Percentiles rank a stretch among this genome's conserved stretches.
These are phyloP conservation scores for Pseudogymnoascus sp. DNA, from an alignment of 2,329 filamentous ascomycete genomes.

Conservation along the genomic window DNA sequence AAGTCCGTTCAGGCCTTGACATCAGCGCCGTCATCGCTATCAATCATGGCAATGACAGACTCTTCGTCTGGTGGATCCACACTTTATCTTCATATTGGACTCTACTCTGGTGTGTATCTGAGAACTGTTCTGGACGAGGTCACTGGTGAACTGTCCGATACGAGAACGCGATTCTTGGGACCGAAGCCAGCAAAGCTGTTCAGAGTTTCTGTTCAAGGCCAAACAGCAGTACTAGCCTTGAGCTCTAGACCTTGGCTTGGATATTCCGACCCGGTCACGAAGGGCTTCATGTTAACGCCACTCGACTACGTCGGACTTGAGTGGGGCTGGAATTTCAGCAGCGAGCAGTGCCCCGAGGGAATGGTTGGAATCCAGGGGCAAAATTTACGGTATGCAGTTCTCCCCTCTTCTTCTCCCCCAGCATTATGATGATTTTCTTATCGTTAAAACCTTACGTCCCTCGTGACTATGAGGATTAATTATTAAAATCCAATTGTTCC, in stretches of 20 bases:
- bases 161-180: constrained; percentile 86
- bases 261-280: constrained; percentile 80
- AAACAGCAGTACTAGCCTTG: constrained; percentile 78
- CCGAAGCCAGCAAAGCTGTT: constrained; percentile 86
- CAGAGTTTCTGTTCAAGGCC: constrained; percentile 77
- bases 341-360: constrained; percentile 85
- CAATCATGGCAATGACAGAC: constrained; percentile 93
- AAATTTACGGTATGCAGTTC: constrained; percentile 66
- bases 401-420: constrained; percentile 17
- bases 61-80: constrained; percentile 82
- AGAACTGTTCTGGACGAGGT: constrained; percentile 91
- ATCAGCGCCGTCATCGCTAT: constrained; percentile 77
- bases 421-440: constrained; percentile 38
- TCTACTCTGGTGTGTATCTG: constrained; percentile 92
- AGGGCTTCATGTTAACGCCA: constrained; percentile 85
- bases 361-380: constrained; percentile 91
- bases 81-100: constrained; percentile 88
- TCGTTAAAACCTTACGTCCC: constrained; percentile 31
- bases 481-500: constrained; percentile 86
- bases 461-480: constrained; percentile 42
- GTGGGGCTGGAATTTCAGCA: constrained; percentile 95
- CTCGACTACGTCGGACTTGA: constrained; percentile 82
- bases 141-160: constrained; percentile 91
- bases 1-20: constrained; percentile 93
- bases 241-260: constrained; percentile 95